Base-by-base conservation (phyloP, 2,329 filamentous ascomycete species). In the Cryphonectria nitschkei region DNA sequence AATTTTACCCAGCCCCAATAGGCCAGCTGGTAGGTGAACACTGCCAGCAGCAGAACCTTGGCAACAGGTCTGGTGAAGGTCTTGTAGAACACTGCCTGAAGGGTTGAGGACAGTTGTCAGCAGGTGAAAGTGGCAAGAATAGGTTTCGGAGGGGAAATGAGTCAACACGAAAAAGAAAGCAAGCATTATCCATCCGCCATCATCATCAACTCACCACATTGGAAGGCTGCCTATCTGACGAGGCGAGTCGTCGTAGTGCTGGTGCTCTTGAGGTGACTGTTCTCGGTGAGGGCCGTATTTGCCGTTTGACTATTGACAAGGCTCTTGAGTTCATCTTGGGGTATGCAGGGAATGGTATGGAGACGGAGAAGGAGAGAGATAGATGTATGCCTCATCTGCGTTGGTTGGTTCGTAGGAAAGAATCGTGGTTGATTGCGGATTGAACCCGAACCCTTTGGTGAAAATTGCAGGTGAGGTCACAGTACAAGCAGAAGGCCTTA, bases 1-100 rank as follows among this genome's bases (percentile, higher is more conserved):
- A 95, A 84, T 80, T 91, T 93, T 52, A 88, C 79, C 93, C 93
- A 96, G 19, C 82, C 82, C 83, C 88, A 93, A 81, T 95, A 95
- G 19, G 87, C 81, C n/a, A 92, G 76, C 81, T 96, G 93, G 79
- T 95, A 96, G 1, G 90, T 92, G 77, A 93, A 90, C 69, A 94
- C 87, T 68, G 93, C 92, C 77, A 92, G 86, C 52, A 95, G 85
- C 74, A 93, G 88, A 68, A 90, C 89, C 82, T 94, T 95, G 68
- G 88, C 86, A 62, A 95, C 84, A 2, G 93, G 92, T 1, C 91
- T 86, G 54, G 90, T 89, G 77, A 94, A 94, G 19, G 88, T 89
- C 77, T 89, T 90, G 84, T 94, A 95, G 82, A 95, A 95, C 63
- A 85, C 83, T 65, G 87, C 81, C 88, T 92, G 75, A 16, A 16